These are phyloP conservation scores for Spizellomyces punctatus DNA, from an alignment of 192 early-diverging fungal genomes.

Conservation along the genomic window DNA sequence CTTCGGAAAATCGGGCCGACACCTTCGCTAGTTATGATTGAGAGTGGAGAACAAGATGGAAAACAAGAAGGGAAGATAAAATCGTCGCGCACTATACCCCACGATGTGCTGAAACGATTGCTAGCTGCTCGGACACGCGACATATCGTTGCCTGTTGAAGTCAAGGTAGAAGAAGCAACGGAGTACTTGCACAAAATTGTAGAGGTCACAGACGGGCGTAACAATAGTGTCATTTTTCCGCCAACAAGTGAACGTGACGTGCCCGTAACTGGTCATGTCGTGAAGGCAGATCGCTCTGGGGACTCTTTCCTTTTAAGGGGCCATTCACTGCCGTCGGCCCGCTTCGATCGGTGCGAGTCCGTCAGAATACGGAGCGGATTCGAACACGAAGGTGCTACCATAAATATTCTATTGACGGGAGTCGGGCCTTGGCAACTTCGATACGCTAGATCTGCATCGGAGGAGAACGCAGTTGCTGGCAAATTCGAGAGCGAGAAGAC, in stretches of 20 bases:
- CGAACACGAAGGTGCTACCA: not conserved
- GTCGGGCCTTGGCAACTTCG: conserved; percentile 53
- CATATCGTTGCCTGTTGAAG: conserved; percentile 9
- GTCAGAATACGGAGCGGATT: conserved; percentile 30
- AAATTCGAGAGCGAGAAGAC: not conserved
- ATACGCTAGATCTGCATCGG: conserved; percentile 17
- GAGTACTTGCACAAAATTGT: conserved; percentile 35
- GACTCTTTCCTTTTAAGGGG: conserved; percentile 37
- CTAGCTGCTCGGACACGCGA: conserved; percentile 8
- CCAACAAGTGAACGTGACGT: not conserved
- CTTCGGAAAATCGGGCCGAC: conserved; percentile 18
- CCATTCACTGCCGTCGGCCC: conserved; percentile 30
- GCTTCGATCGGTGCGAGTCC: conserved; percentile 35
- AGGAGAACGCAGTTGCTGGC: conserved; percentile 21
- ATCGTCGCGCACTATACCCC: conserved; percentile 5
- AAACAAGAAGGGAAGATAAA: not conserved
- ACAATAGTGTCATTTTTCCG: conserved; percentile 44
- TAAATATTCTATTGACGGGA: conserved; percentile 53
- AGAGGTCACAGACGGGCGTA: conserved; percentile 40
- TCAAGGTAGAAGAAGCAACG: conserved; percentile 35
- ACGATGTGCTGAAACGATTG: conserved; percentile 14
- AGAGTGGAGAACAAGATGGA: not conserved
- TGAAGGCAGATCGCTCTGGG: not conserved
- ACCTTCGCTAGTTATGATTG: conserved; percentile 11
- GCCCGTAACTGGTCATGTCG: not conserved